Conservation (phyloP, 1,139 yeast genomes). For the Petasospora rhodanensis region DNA sequence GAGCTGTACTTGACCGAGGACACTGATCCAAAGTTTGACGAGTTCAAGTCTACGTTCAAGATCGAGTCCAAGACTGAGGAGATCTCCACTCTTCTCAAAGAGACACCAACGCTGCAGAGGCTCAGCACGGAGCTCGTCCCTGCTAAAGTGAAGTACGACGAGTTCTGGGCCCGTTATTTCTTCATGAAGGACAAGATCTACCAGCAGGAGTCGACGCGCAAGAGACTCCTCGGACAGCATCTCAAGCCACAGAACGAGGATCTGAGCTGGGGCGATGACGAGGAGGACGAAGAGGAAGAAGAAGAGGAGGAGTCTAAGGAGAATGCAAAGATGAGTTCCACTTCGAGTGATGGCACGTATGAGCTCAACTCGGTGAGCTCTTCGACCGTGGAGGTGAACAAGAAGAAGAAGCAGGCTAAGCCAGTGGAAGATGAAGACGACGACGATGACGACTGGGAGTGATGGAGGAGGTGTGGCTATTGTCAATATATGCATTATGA, state of each 20-base stretch:
- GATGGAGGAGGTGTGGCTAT: no score
- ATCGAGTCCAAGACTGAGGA: conserved; percentile 49
- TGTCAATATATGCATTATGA: no score
- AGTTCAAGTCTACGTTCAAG: conserved; percentile 31
- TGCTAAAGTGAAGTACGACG: conserved; percentile 47
- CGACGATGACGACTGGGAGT: conserved; percentile 61
- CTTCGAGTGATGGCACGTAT: conserved; percentile 38
- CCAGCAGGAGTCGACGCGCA: conserved; percentile 60
- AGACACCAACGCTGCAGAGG: conserved; percentile 49
- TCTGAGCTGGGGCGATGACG: conserved; percentile 50
- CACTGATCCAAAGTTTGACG: conserved; percentile 31
- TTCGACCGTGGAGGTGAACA: conserved; percentile 31
- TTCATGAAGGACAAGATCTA: conserved; percentile 50
- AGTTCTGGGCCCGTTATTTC: conserved; percentile 78
- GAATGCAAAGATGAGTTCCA: conserved; percentile 24
- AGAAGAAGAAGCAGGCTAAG: conserved; percentile 12
- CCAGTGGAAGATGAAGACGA: conserved; percentile 17
- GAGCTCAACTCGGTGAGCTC: conserved; percentile 35
- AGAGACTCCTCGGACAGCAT: conserved; percentile 26
- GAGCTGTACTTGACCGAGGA: conserved; percentile 17
- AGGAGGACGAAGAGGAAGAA: conserved; percentile 18
- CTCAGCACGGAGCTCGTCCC: conserved; percentile 70
- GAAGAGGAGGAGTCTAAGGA: conserved; percentile 10
- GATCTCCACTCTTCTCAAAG: conserved; percentile 44
- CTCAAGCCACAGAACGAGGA: conserved; percentile 31